Conservation (phyloP, 1,284 basidiomycete genomes). For the Sanghuangporus weigelae region DNA sequence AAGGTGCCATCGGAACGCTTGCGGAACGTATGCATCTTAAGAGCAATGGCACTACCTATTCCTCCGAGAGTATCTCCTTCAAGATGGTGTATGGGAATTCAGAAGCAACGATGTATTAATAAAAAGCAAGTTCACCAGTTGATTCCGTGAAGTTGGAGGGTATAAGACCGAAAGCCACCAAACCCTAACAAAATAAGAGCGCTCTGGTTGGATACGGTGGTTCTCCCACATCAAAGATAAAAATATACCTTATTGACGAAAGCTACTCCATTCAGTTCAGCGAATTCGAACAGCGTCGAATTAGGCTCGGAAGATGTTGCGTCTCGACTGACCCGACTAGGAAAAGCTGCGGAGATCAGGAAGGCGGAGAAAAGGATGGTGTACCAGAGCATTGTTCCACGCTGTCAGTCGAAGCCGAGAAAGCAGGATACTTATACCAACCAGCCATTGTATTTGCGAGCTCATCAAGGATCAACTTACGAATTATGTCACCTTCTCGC, state of each 20-base stretch:
- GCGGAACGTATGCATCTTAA: slow-evolving; percentile 28
- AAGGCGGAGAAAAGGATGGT: not conserved
- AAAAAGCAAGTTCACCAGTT: slow-evolving; percentile 25
- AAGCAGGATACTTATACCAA: not conserved
- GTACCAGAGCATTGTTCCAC: not conserved
- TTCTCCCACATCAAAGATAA: not conserved
- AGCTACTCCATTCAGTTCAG: slow-evolving; percentile 16
- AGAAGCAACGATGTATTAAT: not conserved
- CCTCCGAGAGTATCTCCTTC: slow-evolving; percentile 34
- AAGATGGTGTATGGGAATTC: not conserved
- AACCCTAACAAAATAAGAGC: slow-evolving; percentile 24
- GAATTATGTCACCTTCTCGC: not conserved
- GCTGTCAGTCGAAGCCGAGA: not conserved
- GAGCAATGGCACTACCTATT: slow-evolving; percentile 33
- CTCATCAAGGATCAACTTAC: not conserved
- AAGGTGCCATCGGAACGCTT: slow-evolving; percentile 29
- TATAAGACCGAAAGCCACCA: slow-evolving; percentile 34
- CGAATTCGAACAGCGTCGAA: slow-evolving; percentile 18
- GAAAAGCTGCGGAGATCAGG: not conserved
- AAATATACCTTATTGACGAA: slow-evolving; percentile 20
- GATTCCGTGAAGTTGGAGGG: slow-evolving; percentile 34
- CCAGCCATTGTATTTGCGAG: not conserved
- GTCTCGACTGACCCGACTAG: not conserved
- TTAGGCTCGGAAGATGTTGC: not conserved
- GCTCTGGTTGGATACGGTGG: not conserved